phyloP scores from a whole-genome alignment of 345 rosid genomes.

The Aethionema arabicum region DNA sequence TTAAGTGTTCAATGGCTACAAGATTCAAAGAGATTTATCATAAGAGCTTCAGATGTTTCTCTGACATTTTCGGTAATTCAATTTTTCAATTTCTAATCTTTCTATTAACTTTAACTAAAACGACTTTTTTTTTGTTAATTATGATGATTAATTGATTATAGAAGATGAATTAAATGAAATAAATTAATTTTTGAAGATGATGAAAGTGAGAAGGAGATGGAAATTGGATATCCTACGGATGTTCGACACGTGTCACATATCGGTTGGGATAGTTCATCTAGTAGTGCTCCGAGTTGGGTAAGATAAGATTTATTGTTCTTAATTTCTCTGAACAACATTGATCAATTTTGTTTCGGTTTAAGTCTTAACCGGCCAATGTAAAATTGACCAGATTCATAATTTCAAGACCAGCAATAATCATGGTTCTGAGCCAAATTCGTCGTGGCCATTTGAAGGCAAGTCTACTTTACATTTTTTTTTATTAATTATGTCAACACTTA shows the following conservation, averaged over 20 bases:
- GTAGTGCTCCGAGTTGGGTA: conserved; percentile 88
- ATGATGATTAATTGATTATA: not conserved
- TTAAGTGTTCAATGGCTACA: conserved; percentile 50
- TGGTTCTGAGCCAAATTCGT: conserved; percentile 44
- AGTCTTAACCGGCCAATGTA: not conserved
- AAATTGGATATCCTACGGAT: conserved; percentile 92
- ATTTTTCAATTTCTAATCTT: not conserved
- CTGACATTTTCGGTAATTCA: conserved; percentile 66
- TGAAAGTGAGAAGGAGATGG: conserved; percentile 68
- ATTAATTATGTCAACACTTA: too few relatives aligned
- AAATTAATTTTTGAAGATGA: conserved; percentile 47
- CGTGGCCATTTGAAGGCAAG: conserved; percentile 84
- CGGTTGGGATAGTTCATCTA: conserved; percentile 85
- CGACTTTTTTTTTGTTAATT: too few relatives aligned
- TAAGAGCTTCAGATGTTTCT: conserved; percentile 78
- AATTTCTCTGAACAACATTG: not conserved
- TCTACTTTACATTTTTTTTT: not conserved
- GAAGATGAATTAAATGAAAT: conserved; percentile 20
- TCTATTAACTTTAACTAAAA: not conserved
- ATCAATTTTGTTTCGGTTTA: conserved; percentile 9
- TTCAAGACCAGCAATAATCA: conserved; percentile 56
- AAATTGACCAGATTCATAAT: conserved; percentile 60
- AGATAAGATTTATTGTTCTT: conserved; percentile 32
- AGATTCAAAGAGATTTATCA: conserved; percentile 75
- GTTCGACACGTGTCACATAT: conserved; percentile 93